phyloP scores from a whole-genome alignment of 106 monocot genomes.

The Dioscorea dumetorum region DNA sequence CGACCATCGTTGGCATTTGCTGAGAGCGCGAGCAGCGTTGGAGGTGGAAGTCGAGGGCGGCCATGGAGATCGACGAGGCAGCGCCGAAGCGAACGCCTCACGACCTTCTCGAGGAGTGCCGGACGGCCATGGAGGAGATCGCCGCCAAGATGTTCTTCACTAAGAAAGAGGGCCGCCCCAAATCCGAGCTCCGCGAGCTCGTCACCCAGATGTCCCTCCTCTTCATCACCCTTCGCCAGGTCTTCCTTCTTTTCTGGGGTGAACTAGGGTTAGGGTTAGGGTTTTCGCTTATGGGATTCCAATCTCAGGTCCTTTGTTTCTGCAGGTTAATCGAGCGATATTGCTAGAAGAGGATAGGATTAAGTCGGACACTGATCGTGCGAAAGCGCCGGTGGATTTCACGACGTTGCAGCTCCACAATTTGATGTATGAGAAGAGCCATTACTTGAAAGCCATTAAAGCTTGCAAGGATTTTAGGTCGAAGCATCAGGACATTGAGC shows the following conservation, averaged over 20 bases:
- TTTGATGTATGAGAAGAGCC: conserved; percentile 95
- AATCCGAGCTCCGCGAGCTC: conserved; percentile 88
- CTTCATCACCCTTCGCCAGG: conserved; percentile 84
- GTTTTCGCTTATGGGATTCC: background rate
- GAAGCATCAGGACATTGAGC: conserved; percentile 80
- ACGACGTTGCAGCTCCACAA: conserved; percentile 91
- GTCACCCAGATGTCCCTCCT: conserved; percentile 85
- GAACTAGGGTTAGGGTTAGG: background rate
- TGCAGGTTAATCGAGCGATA: conserved; percentile 72
- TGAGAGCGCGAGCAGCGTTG: no score
- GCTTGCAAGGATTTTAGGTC: conserved; percentile 87
- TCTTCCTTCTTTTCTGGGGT: background rate
- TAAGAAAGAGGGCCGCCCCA: conserved; percentile 72
- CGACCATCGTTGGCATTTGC: no score
- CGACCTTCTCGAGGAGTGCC: conserved; percentile 47
- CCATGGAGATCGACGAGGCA: no score
- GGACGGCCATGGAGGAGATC: conserved; percentile 71
- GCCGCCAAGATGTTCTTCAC: conserved; percentile 69
- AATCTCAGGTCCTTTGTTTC: background rate
- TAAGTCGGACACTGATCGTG: conserved; percentile 81
- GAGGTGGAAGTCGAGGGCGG: no score
- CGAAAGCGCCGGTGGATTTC: conserved; percentile 88
- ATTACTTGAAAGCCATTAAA: conserved; percentile 89
- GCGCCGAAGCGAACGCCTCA: conserved; percentile 17
- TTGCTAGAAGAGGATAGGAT: conserved; percentile 84